Base-by-base conservation (phyloP, 225 moss, liverwort and hornwort genomes). In the Sphagnum contortum region DNA sequence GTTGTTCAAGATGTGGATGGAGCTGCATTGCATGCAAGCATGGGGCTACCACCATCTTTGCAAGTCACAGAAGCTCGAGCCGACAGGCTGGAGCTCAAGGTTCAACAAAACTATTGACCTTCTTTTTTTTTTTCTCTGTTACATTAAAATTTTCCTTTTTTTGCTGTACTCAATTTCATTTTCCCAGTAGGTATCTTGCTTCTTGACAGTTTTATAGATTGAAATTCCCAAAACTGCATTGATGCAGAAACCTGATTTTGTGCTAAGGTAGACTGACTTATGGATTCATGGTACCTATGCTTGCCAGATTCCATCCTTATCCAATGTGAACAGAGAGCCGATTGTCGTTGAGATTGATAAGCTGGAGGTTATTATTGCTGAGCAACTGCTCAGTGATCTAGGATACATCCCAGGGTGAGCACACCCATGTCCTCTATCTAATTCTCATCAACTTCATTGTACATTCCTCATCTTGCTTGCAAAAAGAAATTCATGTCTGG, bases 31-130 rank as follows among this genome's bases (percentile, higher is more conserved):
- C 98, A 98, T 73, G 87, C 89, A 53, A 86, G 90, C 62, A 78
- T 98, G 71, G 98, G 98, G 5, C 68, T 93, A 64, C 98, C 93
- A 3, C 93, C 90, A 72, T 87, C 89, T 65, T 80, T 98, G n/a
- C 83, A 91, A 10, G 87, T 98, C 57, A 79, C 83, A 52, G 75
- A 91, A 71, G 93, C 98, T 75, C 85, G 93, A 61, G 87, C 93
- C 57, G 79, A 88, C 65, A 89, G 75, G 72, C 75, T 98, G 72
- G 90, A 98, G 82, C 83, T 98, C 3, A 89, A 89, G 91, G 98
- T 93, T 60, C 64, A 29, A 29, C 29, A 29, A 29, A 29, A 29
- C 77, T 80, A 65, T 72, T 51, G 5, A 44, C 12, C 48, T 59
- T 44, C 63, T 51, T 49, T 47, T 9, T 64, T 64, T 0, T 8